These are phyloP conservation scores for Gossypium lobatum DNA, from an alignment of 441 rosid genomes.

Conservation along the genomic window DNA sequence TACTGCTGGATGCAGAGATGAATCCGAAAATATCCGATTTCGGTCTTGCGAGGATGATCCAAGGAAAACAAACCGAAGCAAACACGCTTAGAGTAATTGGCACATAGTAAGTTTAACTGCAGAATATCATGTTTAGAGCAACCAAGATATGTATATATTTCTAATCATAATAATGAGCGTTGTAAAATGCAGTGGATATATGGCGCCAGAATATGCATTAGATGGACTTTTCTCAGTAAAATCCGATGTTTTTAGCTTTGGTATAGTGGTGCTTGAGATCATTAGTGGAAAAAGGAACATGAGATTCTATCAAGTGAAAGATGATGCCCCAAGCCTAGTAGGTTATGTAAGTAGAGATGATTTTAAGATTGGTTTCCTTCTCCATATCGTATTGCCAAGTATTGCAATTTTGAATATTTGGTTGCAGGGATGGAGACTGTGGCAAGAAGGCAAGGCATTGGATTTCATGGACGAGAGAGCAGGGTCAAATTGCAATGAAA, in stretches of 20 bases:
- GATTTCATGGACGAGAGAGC: conserved; percentile 29
- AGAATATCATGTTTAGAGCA: background rate
- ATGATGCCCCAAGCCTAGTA: conserved; percentile 28
- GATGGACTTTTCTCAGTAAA: conserved; percentile 33
- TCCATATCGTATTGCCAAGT: background rate
- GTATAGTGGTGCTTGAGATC: conserved; percentile 24
- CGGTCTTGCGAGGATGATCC: conserved; percentile 20
- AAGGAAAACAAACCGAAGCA: conserved; percentile 13
- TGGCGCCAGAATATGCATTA: conserved; percentile 26
- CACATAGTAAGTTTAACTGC: conserved; percentile 16
- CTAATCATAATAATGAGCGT: background rate
- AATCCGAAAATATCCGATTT: conserved; percentile 19
- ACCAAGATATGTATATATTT: background rate
- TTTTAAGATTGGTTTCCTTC: background rate
- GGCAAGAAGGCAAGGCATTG: conserved; percentile 39
- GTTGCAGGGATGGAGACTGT: conserved; percentile 59
- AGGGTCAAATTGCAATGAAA: conserved; percentile 7
- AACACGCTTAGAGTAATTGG: conserved; percentile 16
- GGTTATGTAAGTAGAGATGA: conserved; percentile 31
- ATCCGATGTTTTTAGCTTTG: conserved; percentile 30
- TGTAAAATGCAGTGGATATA: conserved; percentile 23
- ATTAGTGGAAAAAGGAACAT: conserved; percentile 26
- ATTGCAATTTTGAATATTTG: background rate
- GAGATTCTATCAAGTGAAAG: conserved; percentile 25
- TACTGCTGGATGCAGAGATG: conserved; percentile 10